Evolutionary conservation across 2,329 filamentous ascomycete genomes (phyloP).

Genomic region (Cryphonectria nitschkei): DNA sequence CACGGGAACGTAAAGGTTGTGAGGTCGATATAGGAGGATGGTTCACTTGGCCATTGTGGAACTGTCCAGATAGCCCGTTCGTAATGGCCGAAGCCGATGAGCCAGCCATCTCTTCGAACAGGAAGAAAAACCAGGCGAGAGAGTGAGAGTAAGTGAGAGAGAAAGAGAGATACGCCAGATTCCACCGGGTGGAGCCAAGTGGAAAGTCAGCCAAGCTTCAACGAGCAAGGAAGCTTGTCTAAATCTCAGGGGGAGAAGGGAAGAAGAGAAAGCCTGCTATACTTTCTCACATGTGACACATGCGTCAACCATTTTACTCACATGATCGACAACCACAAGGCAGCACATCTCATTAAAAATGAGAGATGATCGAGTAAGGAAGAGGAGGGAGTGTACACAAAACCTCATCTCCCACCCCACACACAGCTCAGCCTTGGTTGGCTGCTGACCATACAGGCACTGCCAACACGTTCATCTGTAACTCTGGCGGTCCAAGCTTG

Average conservation of each 20-base stretch:
- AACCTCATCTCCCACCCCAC: neutral
- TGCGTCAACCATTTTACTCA: neutral
- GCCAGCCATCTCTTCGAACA: constrained; percentile 2
- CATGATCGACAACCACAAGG: neutral
- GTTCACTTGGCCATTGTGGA: neutral
- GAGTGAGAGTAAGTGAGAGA: neutral
- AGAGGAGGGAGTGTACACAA: constrained; percentile 22
- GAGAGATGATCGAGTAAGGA: too few species aligned
- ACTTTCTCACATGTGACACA: neutral
- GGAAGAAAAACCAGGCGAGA: neutral
- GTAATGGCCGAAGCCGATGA: neutral
- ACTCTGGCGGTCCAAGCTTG: constrained; percentile 1
- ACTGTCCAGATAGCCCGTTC: neutral
- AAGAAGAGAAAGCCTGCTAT: neutral
- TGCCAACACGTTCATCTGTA: constrained; percentile 5
- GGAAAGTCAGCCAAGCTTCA: neutral
- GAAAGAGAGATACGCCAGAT: neutral
- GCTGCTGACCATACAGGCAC: constrained; percentile 9
- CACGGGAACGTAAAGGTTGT: neutral
- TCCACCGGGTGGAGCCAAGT: neutral
- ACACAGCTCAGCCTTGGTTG: constrained; percentile 2
- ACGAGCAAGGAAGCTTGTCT: neutral
- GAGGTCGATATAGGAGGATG: neutral
- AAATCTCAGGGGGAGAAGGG: neutral
- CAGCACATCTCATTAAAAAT: neutral